Evolutionary conservation across 768 basidiomycete species (phyloP).

Genomic region (Terana coerulea): DNA sequence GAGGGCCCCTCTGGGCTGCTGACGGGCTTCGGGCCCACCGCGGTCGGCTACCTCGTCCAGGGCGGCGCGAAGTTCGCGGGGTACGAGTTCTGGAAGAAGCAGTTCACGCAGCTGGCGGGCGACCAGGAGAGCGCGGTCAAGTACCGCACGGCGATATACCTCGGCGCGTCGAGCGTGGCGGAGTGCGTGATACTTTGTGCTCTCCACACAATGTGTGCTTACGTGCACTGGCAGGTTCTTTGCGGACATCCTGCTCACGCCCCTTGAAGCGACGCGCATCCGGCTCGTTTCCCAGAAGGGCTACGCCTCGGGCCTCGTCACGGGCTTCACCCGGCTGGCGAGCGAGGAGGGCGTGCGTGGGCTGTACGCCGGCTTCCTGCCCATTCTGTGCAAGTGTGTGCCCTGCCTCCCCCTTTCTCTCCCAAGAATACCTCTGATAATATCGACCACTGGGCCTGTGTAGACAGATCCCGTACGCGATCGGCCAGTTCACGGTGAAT

Average conservation of each 20-base stretch:
- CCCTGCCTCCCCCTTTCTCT: constrained; percentile 2
- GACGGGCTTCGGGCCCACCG: constrained; percentile 90
- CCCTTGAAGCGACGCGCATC: constrained; percentile 70
- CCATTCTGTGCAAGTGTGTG: constrained; percentile 76
- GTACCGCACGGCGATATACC: constrained; percentile 82
- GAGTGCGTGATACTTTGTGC: constrained; percentile 65
- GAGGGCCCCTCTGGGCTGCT: constrained; percentile 64
- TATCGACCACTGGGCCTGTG: neutral
- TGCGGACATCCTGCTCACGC: constrained; percentile 83
- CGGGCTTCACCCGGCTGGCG: constrained; percentile 75
- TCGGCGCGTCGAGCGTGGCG: constrained; percentile 72
- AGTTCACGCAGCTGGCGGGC: constrained; percentile 60
- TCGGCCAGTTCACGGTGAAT: constrained; percentile 85
- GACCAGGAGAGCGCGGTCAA: constrained; percentile 70
- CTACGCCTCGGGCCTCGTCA: constrained; percentile 77
- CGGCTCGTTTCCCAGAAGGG: constrained; percentile 68
- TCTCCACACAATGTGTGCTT: neutral
- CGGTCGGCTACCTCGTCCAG: constrained; percentile 75
- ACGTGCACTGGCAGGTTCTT: constrained; percentile 60
- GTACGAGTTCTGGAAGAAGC: constrained; percentile 84
- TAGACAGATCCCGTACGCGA: constrained; percentile 85
- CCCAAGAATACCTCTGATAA: neutral
- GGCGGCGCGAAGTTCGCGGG: constrained; percentile 76
- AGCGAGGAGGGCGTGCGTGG: constrained; percentile 75
- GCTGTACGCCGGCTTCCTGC: constrained; percentile 84